Conservation (phyloP, 2,329 filamentous ascomycete species). For the Aquanectria penicillioides region DNA sequence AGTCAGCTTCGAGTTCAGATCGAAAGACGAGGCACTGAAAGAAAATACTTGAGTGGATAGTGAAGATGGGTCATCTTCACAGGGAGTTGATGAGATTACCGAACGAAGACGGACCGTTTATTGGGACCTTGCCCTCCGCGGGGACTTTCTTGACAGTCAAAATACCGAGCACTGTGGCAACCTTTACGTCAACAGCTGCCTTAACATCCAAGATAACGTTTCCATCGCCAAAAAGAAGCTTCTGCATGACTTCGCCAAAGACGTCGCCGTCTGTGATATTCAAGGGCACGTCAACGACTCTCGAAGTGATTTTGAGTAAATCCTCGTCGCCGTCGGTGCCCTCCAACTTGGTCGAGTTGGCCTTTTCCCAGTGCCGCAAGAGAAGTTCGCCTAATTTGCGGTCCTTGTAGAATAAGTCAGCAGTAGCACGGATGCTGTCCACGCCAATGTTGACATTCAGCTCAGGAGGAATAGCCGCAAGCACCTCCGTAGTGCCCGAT, state of each 20-base stretch:
- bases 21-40: conserved; percentile 39
- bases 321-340: conserved; percentile 64
- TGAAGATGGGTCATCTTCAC: conserved; percentile 40
- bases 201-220: conserved; percentile 78
- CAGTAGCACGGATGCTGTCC: conserved; percentile 76
- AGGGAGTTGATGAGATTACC: conserved; percentile 44
- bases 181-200: conserved; percentile 83
- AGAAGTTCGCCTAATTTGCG: conserved; percentile 84
- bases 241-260: conserved; percentile 83
- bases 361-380: conserved; percentile 82
- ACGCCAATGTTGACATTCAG: conserved; percentile 89
- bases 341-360: conserved; percentile 79
- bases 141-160: conserved; percentile 86
- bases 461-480: conserved; percentile 82
- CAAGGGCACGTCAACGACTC: conserved; percentile 81
- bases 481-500: conserved; percentile 83
- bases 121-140: conserved; percentile 83
- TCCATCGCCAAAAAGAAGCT: conserved; percentile 78
- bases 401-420: conserved; percentile 82
- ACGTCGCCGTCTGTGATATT: conserved; percentile 83
- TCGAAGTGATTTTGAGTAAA: conserved; percentile 77
- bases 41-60: conserved; percentile 43
- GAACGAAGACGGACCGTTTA: conserved; percentile 88
- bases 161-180: conserved; percentile 83
- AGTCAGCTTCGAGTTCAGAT: conserved; percentile 46